Base-by-base conservation (phyloP, 345 rosid genomes). In the Moricandia arvensis region DNA sequence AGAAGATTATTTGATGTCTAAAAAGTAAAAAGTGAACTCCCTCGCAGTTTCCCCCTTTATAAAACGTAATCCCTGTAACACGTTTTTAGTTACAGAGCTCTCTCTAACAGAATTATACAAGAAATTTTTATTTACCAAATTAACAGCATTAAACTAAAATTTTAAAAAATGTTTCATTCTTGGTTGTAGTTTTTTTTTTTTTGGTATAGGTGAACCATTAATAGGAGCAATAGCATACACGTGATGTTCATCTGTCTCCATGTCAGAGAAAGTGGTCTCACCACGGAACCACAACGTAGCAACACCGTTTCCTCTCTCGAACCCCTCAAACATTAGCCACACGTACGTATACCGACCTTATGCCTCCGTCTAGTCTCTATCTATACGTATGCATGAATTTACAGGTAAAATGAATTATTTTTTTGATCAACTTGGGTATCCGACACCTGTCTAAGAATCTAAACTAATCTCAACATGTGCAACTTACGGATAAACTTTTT, bases 221-320 rank as follows among this genome's bases (percentile, higher is more conserved):
- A 76, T 55, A 31, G 38, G 29, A 63, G 30, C 71, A 76, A 51
- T 9, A 53, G 74, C 15, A 69, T 54, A 63, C 80, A 76, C 63
- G 75, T 76, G 80, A 76, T 11, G 29, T 54, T 69, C 49, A 70
- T 70, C 80, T 63, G 75, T 69, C 71, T 69, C 33, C 51, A 57
- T 76, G 80, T 76, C 80, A 76, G 75, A 70, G 59, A 55, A 76
- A 76, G 80, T 76, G 75, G 80, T 76, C 80, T 70, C 80, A 69
- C 75, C 59, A 69, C 38, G 17, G 69, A 69, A 63, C 66, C 49
- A 45, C 16, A 59, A 63, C 71, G 75, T 55, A 30, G 15, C 49
- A 54, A 76, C 71, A 63, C 68, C 80, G 73, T 59, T 54, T n/a
- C 26, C 64, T 62, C 80, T 38, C 75, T 76, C 75, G 59, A 69